Conservation (phyloP, 257 asterid genomes). For the Marsdenia floribunda region DNA sequence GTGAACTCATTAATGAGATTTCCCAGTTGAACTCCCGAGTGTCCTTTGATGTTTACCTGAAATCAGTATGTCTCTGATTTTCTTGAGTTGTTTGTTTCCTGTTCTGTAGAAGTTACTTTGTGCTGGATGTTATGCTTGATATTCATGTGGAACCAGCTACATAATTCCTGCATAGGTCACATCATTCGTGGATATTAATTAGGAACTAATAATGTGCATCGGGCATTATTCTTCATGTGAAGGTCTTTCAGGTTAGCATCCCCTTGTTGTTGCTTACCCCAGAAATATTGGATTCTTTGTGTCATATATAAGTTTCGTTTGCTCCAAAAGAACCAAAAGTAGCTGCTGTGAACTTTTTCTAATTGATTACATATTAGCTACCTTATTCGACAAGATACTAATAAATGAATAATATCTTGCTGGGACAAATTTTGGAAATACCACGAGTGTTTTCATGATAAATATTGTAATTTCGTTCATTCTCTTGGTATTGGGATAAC, state of each 20-base stretch:
- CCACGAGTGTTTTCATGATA: background rate
- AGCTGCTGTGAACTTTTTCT: background rate
- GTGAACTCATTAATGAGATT: background rate
- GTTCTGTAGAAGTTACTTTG: background rate
- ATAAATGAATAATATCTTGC: background rate
- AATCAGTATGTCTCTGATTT: background rate
- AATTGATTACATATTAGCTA: background rate
- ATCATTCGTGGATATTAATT: background rate
- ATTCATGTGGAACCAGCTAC: background rate
- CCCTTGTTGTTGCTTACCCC: background rate
- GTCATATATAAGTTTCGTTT: background rate
- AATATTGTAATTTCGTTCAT: background rate
- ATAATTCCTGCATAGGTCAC: background rate
- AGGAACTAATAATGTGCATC: background rate
- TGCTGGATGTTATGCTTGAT: background rate
- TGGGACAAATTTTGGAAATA: background rate
- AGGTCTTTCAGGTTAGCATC: background rate
- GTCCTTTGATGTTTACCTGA: background rate
- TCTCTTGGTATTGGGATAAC: background rate
- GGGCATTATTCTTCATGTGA: background rate
- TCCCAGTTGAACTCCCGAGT: background rate
- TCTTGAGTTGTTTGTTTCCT: background rate
- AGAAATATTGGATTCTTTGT: background rate
- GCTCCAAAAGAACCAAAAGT: slow-evolving; percentile 2
- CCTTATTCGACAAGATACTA: background rate